A percentile compares a stretch with the other conserved stretches of the same genome.
These are phyloP conservation scores for Cryphonectria radicalis DNA, from an alignment of 2,329 filamentous ascomycete species.

Conservation along the genomic window DNA sequence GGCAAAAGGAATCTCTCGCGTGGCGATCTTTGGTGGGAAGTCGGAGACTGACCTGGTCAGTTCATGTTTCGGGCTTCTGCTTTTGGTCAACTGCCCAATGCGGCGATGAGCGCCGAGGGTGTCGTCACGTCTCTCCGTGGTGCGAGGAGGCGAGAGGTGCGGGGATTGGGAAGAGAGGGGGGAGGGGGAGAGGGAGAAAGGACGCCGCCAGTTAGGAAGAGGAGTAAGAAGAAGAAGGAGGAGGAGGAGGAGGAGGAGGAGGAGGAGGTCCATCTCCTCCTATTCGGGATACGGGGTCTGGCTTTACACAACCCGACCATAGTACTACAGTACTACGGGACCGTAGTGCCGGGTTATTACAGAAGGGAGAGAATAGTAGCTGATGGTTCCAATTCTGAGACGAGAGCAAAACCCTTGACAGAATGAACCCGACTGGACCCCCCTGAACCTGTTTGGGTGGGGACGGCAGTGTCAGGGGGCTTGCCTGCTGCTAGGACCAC, in stretches of 20 bases:
- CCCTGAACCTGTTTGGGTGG: background rate
- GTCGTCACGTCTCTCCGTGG: background rate
- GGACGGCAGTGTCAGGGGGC: background rate
- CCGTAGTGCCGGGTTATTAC: background rate
- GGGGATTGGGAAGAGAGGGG: background rate
- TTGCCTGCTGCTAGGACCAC: background rate
- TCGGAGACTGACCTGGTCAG: background rate
- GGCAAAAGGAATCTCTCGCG: background rate
- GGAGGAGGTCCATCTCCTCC: background rate
- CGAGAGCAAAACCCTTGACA: background rate
- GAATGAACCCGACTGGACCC: background rate
- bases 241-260: background rate
- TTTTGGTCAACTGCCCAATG: background rate
- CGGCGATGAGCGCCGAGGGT: constrained; percentile 2
- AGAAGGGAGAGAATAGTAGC: background rate
- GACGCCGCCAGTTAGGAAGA: background rate
- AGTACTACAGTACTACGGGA: background rate
- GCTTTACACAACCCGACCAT: background rate
- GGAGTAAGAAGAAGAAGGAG: background rate
- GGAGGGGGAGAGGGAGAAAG: background rate
- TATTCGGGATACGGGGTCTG: background rate
- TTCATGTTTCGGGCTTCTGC: background rate
- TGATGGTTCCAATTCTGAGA: background rate
- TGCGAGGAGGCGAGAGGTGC: background rate
- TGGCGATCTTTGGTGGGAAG: background rate